A percentile compares a stretch with the other conserved stretches of the same genome.
Evolutionary conservation across 345 rosid species (phyloP).

Genomic region (Eutrema japonicum): DNA sequence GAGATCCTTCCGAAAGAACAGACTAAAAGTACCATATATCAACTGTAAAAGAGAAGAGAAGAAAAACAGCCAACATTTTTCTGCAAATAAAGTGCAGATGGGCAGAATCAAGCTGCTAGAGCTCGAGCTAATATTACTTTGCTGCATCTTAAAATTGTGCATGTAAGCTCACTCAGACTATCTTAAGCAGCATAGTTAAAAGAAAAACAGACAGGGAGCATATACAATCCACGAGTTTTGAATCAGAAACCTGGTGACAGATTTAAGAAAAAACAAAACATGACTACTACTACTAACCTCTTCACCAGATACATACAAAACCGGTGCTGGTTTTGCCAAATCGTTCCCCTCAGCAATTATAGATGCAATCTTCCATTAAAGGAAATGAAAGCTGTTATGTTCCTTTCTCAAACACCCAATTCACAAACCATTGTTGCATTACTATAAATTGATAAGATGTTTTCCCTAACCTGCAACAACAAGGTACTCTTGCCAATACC

Average conservation of each 20-base stretch:
- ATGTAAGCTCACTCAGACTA: conserved; percentile 15
- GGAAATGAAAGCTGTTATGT: neutral
- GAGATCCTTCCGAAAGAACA: conserved; percentile 7
- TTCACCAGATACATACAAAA: conserved; percentile 92
- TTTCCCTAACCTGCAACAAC: conserved; percentile 68
- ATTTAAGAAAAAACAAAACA: conserved; percentile 17
- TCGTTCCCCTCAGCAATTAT: conserved; percentile 66
- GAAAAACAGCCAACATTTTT: conserved; percentile 14
- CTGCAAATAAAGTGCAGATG: conserved; percentile 11
- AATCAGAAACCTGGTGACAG: conserved; percentile 3
- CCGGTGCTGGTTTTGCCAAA: conserved; percentile 60
- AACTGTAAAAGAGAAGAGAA: neutral
- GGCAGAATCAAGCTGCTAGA: conserved; percentile 1
- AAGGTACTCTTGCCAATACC: conserved; percentile 98
- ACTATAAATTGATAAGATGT: conserved; percentile 7
- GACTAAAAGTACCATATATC: conserved; percentile 5
- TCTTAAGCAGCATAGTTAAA: neutral
- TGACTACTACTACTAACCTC: conserved; percentile 58
- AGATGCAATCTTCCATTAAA: conserved; percentile 67
- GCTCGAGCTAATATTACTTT: neutral
- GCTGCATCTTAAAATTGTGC: conserved; percentile 16
- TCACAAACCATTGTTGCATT: conserved; percentile 3
- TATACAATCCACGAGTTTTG: neutral
- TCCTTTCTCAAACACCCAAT: neutral
- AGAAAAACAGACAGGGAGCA: neutral